Percentiles rank a stretch among this genome's conserved stretches.
Evolutionary conservation across 164 flowering plant genomes (phyloP).

Genomic region (Paratinospora sagittata): DNA sequence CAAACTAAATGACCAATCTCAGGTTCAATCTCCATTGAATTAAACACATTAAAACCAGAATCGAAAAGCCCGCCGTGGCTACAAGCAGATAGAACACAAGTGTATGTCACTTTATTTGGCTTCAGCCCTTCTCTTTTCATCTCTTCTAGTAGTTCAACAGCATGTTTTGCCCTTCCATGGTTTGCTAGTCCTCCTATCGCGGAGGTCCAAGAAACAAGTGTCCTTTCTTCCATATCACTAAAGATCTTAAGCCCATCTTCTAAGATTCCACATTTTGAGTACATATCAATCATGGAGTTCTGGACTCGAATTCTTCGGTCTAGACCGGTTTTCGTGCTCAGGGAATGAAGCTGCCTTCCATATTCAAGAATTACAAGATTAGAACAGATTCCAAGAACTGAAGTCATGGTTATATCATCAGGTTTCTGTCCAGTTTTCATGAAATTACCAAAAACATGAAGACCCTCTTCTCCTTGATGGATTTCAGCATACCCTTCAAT

Average conservation of each 20-base stretch:
- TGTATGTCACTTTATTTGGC: conserved; percentile 21
- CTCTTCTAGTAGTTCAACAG: conserved; percentile 18
- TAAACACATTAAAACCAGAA: conserved; percentile 15
- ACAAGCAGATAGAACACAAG: conserved; percentile 23
- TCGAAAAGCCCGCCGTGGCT: conserved; percentile 16
- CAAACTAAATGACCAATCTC: conserved; percentile 16
- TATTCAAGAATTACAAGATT: conserved; percentile 19
- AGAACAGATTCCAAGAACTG: conserved; percentile 16
- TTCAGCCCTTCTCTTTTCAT: conserved; percentile 20
- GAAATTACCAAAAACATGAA: conserved; percentile 14
- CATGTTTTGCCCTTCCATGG: conserved; percentile 23
- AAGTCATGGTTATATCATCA: conserved; percentile 22
- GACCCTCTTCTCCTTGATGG: conserved; percentile 18
- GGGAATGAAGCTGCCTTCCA: conserved; percentile 19
- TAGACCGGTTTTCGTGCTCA: conserved; percentile 14
- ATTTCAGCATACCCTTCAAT: conserved; percentile 20
- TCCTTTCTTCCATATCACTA: conserved; percentile 11
- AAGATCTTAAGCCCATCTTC: conserved; percentile 21
- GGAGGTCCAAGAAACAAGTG: conserved; percentile 22
- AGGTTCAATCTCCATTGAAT: conserved; percentile 21
- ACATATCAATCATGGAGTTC: conserved; percentile 26
- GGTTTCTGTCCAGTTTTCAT: conserved; percentile 11
- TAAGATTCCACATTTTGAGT: conserved; percentile 23
- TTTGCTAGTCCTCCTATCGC: conserved; percentile 24
- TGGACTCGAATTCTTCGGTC: conserved; percentile 5